phyloP scores from a whole-genome alignment of 2,329 filamentous ascomycete genomes.

The Nigrospora sphaerica region DNA sequence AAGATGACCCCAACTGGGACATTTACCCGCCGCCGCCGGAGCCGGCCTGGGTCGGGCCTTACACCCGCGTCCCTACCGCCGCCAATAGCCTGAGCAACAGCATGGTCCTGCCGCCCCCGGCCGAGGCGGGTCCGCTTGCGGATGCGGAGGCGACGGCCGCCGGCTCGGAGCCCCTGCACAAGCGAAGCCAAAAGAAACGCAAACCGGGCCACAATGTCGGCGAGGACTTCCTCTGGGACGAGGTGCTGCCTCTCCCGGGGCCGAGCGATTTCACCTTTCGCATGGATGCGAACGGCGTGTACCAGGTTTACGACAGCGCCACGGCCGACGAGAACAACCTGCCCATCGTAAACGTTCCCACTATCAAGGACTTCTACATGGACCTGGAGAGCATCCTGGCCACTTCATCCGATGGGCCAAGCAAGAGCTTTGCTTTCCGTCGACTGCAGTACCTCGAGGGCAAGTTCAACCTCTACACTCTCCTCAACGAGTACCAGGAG shows the following conservation, averaged over 20 bases:
- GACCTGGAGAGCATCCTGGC: constrained; percentile 81
- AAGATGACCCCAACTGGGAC: constrained; percentile 73
- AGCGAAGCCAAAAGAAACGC: constrained; percentile 51
- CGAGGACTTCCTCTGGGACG: constrained; percentile 80
- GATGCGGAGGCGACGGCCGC: constrained; percentile 22
- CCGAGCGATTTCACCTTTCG: constrained; percentile 66
- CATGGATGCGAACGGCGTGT: constrained; percentile 80
- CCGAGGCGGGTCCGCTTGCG: constrained; percentile 16
- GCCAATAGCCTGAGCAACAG: constrained; percentile 41
- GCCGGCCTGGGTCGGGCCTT: constrained; percentile 67
- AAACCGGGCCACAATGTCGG: constrained; percentile 89
- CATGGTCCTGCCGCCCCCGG: constrained; percentile 27
- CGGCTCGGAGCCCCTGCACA: constrained; percentile 25
- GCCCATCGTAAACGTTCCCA: constrained; percentile 79
- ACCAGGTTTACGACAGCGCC: constrained; percentile 77
- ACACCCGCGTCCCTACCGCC: constrained; percentile 33
- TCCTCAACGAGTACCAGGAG: constrained; percentile 96
- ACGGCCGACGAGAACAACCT: constrained; percentile 53
- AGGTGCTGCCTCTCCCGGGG: constrained; percentile 67
- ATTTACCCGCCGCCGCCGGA: constrained; percentile 91
- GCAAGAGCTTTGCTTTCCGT: constrained; percentile 94
- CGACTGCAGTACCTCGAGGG: constrained; percentile 92
- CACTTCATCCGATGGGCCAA: constrained; percentile 90
- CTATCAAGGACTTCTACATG: constrained; percentile 90
- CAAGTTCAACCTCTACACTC: constrained; percentile 89